Evolutionary conservation across 805 yeast species (phyloP), one percentile per base, ranked within the genome.

Genomic region (Saccharomycopsis sp.): DNA sequence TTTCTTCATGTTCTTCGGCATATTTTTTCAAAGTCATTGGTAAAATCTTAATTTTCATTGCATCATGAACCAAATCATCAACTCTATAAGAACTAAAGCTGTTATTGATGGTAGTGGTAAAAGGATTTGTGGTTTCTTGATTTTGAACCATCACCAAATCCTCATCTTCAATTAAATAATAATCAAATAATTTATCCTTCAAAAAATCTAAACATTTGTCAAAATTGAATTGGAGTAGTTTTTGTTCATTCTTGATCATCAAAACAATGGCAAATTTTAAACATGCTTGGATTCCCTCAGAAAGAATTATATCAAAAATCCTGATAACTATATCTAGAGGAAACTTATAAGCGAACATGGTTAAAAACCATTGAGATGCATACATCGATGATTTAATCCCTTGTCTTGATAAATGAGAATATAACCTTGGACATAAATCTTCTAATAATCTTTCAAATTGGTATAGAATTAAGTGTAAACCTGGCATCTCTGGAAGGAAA

Each of bases 311-410:
- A 61, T 92, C 98, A 58, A 74, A 85, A 31, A 92, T 84, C 46
- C 96, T 69, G 48, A 86, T 62, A 19, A 92, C 96, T 55, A 89
- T 79, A 42, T 77, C 83, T 37, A 88, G 64, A 13, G 98, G 97
- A 58, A 92, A 89, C 56, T 86, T 86, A 64, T 92, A 92, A 5
- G 95, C 94, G 61, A 92, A 92, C 49, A 92, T 70, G 0, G 97
- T 92, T 51, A 92, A 68, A 54, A 92, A 89, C 98, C 98, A 92
- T 60, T 92, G 97, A 2, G 95, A 79, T 0, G 96, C 97, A 64
- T 85, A 92, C 97, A 89, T 89, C 18, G 94, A 80, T 2, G 95
- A 82, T 46, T 79, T 72, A 19, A 92, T 76, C 4, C 96, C 96
- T 58, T 89, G 94, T 47, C 87, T 76, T 21, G 70, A 67, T 50